Evolutionary conservation across 805 yeast species (phyloP).

Genomic region (Kregervanrija fluxuum): DNA sequence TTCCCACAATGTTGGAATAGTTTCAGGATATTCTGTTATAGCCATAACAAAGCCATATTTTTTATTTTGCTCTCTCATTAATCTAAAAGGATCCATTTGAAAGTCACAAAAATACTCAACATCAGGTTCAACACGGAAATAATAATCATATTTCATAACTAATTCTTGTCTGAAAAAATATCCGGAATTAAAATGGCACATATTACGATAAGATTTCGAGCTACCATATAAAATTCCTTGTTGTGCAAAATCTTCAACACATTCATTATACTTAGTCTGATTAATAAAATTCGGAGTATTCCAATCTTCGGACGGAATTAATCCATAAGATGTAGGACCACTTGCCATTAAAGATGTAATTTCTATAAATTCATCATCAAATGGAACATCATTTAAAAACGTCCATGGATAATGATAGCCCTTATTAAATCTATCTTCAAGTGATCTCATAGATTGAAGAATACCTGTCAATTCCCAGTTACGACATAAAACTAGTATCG

Average conservation of each 20-base stretch:
- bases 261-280: constrained; percentile 41
- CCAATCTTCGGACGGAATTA: constrained; percentile 70
- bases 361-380: constrained; percentile 53
- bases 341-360: constrained; percentile 55
- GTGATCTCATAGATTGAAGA: constrained; percentile 62
- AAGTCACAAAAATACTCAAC: constrained; percentile 85
- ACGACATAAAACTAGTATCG: constrained; percentile 79
- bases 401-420: constrained; percentile 72
- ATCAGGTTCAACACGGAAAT: constrained; percentile 94
- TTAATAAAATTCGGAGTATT: constrained; percentile 68
- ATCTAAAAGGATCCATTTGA: constrained; percentile 78
- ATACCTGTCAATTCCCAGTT: constrained; percentile 76
- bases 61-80: constrained; percentile 68
- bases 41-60: constrained; percentile 85
- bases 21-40: constrained; percentile 72
- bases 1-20: constrained; percentile 83
- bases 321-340: constrained; percentile 61
- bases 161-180: constrained; percentile 77
- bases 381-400: constrained; percentile 68
- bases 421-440: constrained; percentile 68
- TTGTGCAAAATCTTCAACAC: constrained; percentile 36
- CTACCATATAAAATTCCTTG: constrained; percentile 56
- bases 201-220: constrained; percentile 70
- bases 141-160: constrained; percentile 70
- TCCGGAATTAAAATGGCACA: constrained; percentile 95